Conservation (phyloP, 2,329 filamentous ascomycete species). For the Penicillium sp. region DNA sequence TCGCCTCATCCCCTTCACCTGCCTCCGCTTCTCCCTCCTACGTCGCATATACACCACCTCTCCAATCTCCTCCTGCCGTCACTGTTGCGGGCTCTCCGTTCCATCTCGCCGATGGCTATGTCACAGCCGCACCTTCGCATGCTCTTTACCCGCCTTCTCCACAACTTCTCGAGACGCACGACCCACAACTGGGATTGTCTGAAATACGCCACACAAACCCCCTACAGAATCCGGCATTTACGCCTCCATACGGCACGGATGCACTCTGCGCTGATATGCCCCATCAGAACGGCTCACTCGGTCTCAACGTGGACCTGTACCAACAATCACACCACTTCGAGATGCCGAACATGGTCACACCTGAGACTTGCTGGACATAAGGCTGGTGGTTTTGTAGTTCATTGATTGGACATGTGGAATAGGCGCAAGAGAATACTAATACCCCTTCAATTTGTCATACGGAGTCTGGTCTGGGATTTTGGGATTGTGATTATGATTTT, state of each 20-base stretch:
- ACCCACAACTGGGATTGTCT: constrained; percentile 29
- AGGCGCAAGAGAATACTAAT: background rate
- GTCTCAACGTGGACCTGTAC: constrained; percentile 33
- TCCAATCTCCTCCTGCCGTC: constrained; percentile 42
- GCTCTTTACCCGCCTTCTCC: constrained; percentile 39
- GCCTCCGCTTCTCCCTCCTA: constrained; percentile 40
- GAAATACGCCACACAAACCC: constrained; percentile 32
- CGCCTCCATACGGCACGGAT: constrained; percentile 39
- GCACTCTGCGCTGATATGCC: constrained; percentile 31
- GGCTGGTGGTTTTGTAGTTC: background rate
- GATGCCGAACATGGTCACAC: constrained; percentile 34
- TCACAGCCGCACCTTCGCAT: constrained; percentile 37
- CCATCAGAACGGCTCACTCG: constrained; percentile 27
- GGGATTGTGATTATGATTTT: background rate
- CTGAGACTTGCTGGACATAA: constrained; percentile 40
- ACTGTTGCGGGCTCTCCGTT: constrained; percentile 41
- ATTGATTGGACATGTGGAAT: background rate
- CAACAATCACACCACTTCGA: constrained; percentile 34
- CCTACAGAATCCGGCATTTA: constrained; percentile 38
- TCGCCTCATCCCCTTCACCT: constrained; percentile 39
- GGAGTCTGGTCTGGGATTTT: constrained; percentile 9
- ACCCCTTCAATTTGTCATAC: background rate
- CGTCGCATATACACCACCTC: constrained; percentile 42
- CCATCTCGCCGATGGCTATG: constrained; percentile 33
- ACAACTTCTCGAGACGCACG: constrained; percentile 36